A percentile compares a stretch with the other conserved stretches of the same genome.
Evolutionary conservation across 768 basidiomycete species (phyloP).

Genomic region (Tephrocybe sp.): DNA sequence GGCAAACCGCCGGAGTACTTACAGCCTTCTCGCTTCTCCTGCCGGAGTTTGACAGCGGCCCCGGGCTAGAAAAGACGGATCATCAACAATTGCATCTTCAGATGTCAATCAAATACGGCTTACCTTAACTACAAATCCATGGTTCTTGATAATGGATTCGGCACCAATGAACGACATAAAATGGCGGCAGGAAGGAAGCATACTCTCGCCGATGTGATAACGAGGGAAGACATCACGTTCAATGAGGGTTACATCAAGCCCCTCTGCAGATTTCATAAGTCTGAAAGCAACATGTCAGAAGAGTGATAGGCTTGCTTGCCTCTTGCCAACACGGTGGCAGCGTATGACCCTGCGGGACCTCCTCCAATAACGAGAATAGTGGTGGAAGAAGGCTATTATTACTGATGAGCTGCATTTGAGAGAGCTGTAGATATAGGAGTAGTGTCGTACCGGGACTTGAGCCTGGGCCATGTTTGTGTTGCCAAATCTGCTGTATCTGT

Average conservation of each 20-base stretch:
- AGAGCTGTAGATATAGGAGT: too few species aligned
- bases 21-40: constrained; percentile 59
- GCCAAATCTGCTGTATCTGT: too few species aligned
- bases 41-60: constrained; percentile 59
- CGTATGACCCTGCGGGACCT: constrained; percentile 49
- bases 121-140: constrained; percentile 33
- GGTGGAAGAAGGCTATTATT: constrained; percentile 25
- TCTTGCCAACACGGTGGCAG: constrained; percentile 42
- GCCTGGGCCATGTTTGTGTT: too few species aligned
- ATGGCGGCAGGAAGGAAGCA: constrained; percentile 31
- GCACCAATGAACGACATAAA: constrained; percentile 35
- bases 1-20: constrained; percentile 18
- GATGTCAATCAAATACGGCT: constrained; percentile 7
- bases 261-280: constrained; percentile 22
- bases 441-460: too few species aligned
- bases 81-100: not conserved
- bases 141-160: constrained; percentile 25
- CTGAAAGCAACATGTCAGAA: too few species aligned
- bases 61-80: constrained; percentile 45
- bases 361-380: constrained; percentile 41
- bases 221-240: constrained; percentile 47
- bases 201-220: constrained; percentile 41
- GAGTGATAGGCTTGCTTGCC: constrained; percentile 34
- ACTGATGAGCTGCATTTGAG: too few species aligned
- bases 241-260: constrained; percentile 51